Percentiles rank a stretch among this genome's conserved stretches.
phyloP scores from a whole-genome alignment of 2,329 filamentous ascomycete species.

The Calonectria multiphialidica region DNA sequence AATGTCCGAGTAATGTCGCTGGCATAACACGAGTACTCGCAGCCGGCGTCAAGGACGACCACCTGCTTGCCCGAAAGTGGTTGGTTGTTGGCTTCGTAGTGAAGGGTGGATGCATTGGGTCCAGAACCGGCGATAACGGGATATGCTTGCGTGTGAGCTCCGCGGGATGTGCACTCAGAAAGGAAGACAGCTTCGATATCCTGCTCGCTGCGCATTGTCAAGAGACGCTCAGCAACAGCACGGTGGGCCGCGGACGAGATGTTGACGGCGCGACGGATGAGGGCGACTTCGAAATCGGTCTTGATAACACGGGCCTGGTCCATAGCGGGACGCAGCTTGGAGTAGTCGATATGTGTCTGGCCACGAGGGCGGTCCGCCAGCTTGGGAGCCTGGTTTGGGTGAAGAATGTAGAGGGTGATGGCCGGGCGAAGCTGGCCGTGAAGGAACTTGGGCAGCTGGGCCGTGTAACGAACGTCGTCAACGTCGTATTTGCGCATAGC shows the following conservation, averaged over 20 bases:
- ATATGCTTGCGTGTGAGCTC: slow-evolving; percentile 85
- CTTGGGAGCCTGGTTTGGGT: slow-evolving; percentile 56
- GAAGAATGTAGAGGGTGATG: slow-evolving; percentile 60
- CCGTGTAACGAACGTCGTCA: slow-evolving; percentile 75
- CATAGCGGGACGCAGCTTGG: slow-evolving; percentile 76
- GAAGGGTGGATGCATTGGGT: slow-evolving; percentile 84
- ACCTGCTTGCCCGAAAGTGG: slow-evolving; percentile 77
- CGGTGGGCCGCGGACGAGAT: slow-evolving; percentile 84
- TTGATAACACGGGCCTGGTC: slow-evolving; percentile 86
- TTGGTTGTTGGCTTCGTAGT: slow-evolving; percentile 87
- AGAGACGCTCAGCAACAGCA: slow-evolving; percentile 75
- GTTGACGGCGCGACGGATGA: slow-evolving; percentile 84
- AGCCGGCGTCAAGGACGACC: slow-evolving; percentile 88
- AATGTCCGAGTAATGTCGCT: slow-evolving; percentile 92
- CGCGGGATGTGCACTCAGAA: slow-evolving; percentile 76
- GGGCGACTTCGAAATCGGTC: slow-evolving; percentile 84
- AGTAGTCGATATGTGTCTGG: slow-evolving; percentile 59
- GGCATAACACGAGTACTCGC: slow-evolving; percentile 87
- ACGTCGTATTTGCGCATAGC: slow-evolving; percentile 75
- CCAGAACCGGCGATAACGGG: slow-evolving; percentile 90
- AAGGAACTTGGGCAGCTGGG: slow-evolving; percentile 63
- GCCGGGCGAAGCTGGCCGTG: slow-evolving; percentile 53
- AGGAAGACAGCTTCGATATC: slow-evolving; percentile 86
- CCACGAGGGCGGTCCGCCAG: slow-evolving; percentile 53
- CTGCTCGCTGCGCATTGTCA: slow-evolving; percentile 78